Base-by-base conservation (phyloP, 2,329 filamentous ascomycete genomes). In the Phialocephala subalpina region DNA sequence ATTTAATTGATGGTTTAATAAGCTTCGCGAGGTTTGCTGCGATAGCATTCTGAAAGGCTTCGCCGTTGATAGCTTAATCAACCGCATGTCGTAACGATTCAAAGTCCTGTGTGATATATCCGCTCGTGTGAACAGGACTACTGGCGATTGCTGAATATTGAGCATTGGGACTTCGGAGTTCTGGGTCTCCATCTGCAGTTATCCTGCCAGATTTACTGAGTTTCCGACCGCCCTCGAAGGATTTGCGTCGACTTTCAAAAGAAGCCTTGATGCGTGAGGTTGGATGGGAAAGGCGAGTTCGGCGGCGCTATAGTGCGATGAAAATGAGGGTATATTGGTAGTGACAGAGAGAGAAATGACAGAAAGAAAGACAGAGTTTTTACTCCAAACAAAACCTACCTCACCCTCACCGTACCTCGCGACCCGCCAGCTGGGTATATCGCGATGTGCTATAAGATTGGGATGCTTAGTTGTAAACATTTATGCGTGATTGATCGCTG, bases 1-100 rank as follows among this genome's bases (percentile, higher is more conserved):
- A 67, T 59, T 74, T 76, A 35, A 77, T 77, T 0, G 72, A 70
- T 6, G 75, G 75, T 53, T 76, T 73, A 11, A 77, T 71, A n/a
- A 77, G 53, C 35, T 69, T 67, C 2, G 74, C 74, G 33, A 77
- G 64, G 52, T 76, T 74, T 11, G 70, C 69, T 7, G 75, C 74
- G 53, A 77, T 75, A 12, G 74, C 73, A 62, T 36, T 66, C 63
- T 76, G 75, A 49, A 77, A 77, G 18, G 67, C 61, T 58, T 76
- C 72, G 58, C 70, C 69, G 58, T 69, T 73, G 60, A 77, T 73
- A 38, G 74, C 71, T 58, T 73, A 57, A 27, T 76, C 74, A 18
- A 77, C 68, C 18, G 69, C 72, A 52, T 55, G 62, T 53, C 69
- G 72, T 52, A 77, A 58, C 8, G 69, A 59, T 14, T 77, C 70